Percentiles rank a stretch among this genome's conserved stretches.
Conservation (phyloP, 495 filamentous ascomycete genomes). For the Podospora conica region DNA sequence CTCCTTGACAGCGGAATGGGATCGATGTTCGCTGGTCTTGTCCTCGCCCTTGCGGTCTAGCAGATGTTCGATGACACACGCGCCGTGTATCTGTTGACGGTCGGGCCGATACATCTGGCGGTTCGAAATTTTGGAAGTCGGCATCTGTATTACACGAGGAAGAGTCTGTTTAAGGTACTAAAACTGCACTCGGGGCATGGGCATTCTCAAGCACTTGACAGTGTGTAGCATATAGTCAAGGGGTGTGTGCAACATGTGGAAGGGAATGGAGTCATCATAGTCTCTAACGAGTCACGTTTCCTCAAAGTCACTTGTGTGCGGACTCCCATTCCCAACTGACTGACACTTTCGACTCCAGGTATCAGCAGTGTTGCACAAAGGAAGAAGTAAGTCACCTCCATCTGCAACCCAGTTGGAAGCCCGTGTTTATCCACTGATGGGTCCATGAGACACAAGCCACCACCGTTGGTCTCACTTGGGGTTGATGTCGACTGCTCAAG, state of each 20-base stretch:
- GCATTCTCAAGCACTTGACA: not conserved
- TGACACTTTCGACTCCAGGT: not conserved
- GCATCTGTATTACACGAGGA: not conserved
- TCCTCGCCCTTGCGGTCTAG: not conserved
- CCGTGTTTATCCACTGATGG: not conserved
- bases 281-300: not conserved
- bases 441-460: too few relatives aligned
- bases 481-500: too few relatives aligned
- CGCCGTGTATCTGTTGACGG: too few relatives aligned
- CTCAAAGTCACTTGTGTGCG: not conserved
- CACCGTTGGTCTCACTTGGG: not conserved
- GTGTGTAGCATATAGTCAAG: not conserved
- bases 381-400: not conserved
- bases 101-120: not conserved
- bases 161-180: not conserved
- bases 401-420: not conserved
- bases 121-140: not conserved
- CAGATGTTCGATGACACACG: not conserved
- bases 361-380: too few relatives aligned
- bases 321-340: not conserved
- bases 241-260: not conserved
- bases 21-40: not conserved
- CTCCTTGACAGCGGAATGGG: not conserved
- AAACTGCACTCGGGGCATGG: not conserved
- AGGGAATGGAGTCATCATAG: too few relatives aligned